A percentile compares a stretch with the other conserved stretches of the same genome.
phyloP scores from a whole-genome alignment of 768 basidiomycete genomes.

The Xerocomellus amylosporus region DNA sequence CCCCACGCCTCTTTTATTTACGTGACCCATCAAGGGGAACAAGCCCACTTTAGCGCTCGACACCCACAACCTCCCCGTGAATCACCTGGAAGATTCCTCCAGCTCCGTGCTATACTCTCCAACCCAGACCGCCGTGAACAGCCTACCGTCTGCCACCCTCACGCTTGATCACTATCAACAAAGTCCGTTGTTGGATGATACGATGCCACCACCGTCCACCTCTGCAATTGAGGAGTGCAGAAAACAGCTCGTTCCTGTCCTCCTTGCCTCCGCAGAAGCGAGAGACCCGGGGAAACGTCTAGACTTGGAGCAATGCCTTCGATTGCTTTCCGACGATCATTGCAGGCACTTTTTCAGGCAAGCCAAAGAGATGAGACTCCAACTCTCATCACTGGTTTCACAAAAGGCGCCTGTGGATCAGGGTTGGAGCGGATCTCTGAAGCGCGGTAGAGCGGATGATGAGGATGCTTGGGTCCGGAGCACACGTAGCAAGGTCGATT shows the following conservation, averaged over 20 bases:
- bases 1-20: conserved; percentile 5
- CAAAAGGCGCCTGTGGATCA: conserved; percentile 3
- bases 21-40: conserved; percentile 2
- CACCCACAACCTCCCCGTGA: conserved; percentile 13
- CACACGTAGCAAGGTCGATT: conserved; percentile 17
- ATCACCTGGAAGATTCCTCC: conserved; percentile 5
- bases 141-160: conserved; percentile 1
- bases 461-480: conserved; percentile 13
- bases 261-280: conserved; percentile 17
- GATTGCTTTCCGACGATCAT: conserved; percentile 29
- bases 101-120: conserved; percentile 9
- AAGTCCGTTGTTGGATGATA: conserved; percentile 7
- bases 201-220: conserved; percentile 5
- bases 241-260: conserved; percentile 23
- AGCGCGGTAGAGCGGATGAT: conserved; percentile 13
- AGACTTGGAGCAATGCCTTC: conserved; percentile 19
- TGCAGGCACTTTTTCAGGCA: conserved; percentile 21
- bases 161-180: conserved; percentile 2
- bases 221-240: conserved; percentile 27
- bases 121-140: conserved; percentile 10
- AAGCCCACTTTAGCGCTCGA: conserved; percentile 15
- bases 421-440: conserved; percentile 1
- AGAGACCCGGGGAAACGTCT: conserved; percentile 13
- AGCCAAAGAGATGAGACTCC: conserved; percentile 26
- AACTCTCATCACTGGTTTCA: conserved; percentile 15